Evolutionary conservation across 345 rosid species (phyloP).

Genomic region (Citrus reticulata): DNA sequence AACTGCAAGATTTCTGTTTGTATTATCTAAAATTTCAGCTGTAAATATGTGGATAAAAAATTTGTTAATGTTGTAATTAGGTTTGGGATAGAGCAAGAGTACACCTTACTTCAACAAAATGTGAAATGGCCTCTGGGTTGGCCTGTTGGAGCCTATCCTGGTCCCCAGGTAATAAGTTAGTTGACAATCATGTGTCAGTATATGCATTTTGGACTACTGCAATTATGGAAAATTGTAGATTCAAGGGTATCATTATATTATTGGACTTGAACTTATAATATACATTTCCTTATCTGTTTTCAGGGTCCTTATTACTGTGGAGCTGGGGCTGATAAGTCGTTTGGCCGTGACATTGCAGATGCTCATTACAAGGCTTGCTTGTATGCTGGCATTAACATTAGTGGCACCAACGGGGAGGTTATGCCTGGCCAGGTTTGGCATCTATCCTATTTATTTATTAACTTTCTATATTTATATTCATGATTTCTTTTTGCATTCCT

Average conservation of each 20-base stretch:
- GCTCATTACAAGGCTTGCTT: conserved; percentile 98
- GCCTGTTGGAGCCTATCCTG: conserved; percentile 98
- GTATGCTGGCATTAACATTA: conserved; percentile 89
- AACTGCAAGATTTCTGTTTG: neutral
- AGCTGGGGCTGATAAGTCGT: conserved; percentile 95
- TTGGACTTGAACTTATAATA: neutral
- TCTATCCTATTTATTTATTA: neutral
- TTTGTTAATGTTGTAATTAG: conserved; percentile 23
- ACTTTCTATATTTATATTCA: neutral
- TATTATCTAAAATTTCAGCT: neutral
- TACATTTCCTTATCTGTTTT: conserved; percentile 3
- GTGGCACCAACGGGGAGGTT: conserved; percentile 98
- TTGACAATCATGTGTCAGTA: neutral
- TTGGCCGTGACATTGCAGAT: conserved; percentile 96
- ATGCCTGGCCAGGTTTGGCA: conserved; percentile 94
- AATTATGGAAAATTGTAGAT: neutral
- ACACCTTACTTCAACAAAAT: conserved; percentile 82
- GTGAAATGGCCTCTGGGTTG: conserved; percentile 99
- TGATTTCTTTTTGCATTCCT: conserved; percentile 1
- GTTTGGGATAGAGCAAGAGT: conserved; percentile 99
- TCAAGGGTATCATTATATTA: neutral
- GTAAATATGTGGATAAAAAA: neutral
- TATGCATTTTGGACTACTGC: neutral
- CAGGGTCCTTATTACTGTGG: conserved; percentile 99
- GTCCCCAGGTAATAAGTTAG: conserved; percentile 73